A percentile compares a stretch with the other conserved stretches of the same genome.
Evolutionary conservation across 2,329 filamentous ascomycete genomes (phyloP).

Genomic region (Fusarium abutilonis): DNA sequence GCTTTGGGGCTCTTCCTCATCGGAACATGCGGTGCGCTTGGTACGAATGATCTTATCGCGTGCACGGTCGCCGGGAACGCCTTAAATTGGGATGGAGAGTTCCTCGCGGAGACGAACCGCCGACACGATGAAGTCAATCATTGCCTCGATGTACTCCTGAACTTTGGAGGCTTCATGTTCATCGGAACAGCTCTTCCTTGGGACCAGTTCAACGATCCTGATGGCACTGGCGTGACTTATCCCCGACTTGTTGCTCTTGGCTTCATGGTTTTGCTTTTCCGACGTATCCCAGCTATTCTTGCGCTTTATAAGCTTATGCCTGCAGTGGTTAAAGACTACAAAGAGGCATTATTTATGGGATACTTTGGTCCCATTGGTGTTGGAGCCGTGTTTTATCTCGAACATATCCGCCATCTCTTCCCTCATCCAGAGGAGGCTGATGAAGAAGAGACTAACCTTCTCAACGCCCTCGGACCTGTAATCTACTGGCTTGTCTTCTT

Average conservation of each 20-base stretch:
- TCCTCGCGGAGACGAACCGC: slow-evolving; percentile 63
- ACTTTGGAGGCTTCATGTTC: slow-evolving; percentile 70
- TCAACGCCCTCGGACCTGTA: slow-evolving; percentile 52
- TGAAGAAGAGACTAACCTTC: slow-evolving; percentile 48
- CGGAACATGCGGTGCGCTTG: slow-evolving; percentile 66
- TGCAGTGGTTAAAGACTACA: slow-evolving; percentile 60
- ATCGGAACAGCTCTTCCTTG: slow-evolving; percentile 66
- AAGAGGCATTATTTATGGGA: slow-evolving; percentile 69
- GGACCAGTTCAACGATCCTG: slow-evolving; percentile 62
- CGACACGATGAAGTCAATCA: slow-evolving; percentile 70
- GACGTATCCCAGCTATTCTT: slow-evolving; percentile 66
- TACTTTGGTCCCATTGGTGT: slow-evolving; percentile 83
- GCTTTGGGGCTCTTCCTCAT: slow-evolving; percentile 66
- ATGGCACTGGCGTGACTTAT: slow-evolving; percentile 62
- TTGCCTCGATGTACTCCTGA: slow-evolving; percentile 66
- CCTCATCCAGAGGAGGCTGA: slow-evolving; percentile 50
- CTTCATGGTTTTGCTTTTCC: slow-evolving; percentile 62
- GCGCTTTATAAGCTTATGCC: slow-evolving; percentile 66
- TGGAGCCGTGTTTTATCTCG: slow-evolving; percentile 78
- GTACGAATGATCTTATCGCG: slow-evolving; percentile 68
- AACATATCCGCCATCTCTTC: slow-evolving; percentile 57
- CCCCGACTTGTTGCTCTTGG: slow-evolving; percentile 62
- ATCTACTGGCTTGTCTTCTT: slow-evolving; percentile 55
- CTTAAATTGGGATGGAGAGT: slow-evolving; percentile 71
- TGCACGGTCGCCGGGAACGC: slow-evolving; percentile 69